Evolutionary conservation across 352 stramenopile genomes (phyloP), one percentile per base, ranked within the genome.

Genomic region (Phytophthora foliorum): DNA sequence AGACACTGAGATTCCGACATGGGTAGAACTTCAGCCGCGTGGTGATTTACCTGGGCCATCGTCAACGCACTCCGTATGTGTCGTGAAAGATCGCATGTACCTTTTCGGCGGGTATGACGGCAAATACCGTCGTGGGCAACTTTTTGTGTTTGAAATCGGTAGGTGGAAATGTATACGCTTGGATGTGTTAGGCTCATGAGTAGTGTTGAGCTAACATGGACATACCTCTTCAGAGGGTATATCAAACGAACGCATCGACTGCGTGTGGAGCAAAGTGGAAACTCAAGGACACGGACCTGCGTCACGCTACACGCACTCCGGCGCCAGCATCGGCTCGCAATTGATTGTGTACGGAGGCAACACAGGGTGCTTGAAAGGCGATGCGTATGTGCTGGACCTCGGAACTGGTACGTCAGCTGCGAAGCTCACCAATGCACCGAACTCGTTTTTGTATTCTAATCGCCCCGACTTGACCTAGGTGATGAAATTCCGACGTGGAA

Each of bases 91-190:
- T 44, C 72, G 63, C n/a, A 89, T 89, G 81, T 85, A 82, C 57
- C 80, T 88, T 42, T 89, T 85, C 56, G 81, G 77, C 22, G 81
- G 81, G n/a, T 89, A 89, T 49, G 77, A 89, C 41, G 81, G 81
- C 45, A 88, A 86, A 67, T 77, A 75, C 24, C 79, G 81, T 41
- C 79, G 77, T 44, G 73, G 81, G 19, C 66, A 84, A 36, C 44
- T 89, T 48, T 77, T 86, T 63, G 66, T 72, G 31, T 77, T 89
- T 52, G 55, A 69, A 44, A 79, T 89, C 19, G 69, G 75, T 83
- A 72, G 19, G 69, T 42, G 34, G 13, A 14, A 10, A 45, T 45
- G 11, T 1, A 44, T 31, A 4, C 48, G 13, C 14, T 21, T 63
- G 19, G 24, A 17, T 53, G 22, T 0, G 3, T 49, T 48, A 19